Base-by-base conservation (phyloP, 441 rosid genomes). In the Iberis amara region DNA sequence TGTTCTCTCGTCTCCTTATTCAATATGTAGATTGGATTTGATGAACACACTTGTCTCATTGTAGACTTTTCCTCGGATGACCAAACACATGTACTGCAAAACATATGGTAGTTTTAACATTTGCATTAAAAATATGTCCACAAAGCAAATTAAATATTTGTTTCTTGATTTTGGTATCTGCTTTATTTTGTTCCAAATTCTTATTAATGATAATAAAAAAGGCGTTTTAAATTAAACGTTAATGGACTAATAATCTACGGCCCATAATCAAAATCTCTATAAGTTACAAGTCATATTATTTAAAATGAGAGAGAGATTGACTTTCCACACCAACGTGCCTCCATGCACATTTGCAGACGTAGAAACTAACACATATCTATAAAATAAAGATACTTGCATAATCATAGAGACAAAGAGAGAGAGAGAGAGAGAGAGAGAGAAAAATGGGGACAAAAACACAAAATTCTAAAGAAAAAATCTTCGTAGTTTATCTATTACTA, bases 371-470 rank as follows among this genome's bases (percentile, higher is more conserved):
- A 24, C 37, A 35, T 32, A 42, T 44, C 10, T 4, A 44, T 27
- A 21, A 24, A 14, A 12, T 32, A n/a, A n/a, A n/a, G n/a, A n/a
- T n/a, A n/a, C n/a, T n/a, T n/a, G n/a, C n/a, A n/a, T n/a, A n/a
- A n/a, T n/a, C n/a, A n/a, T n/a, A n/a, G n/a, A n/a, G n/a, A n/a
- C n/a, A n/a, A n/a, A n/a, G n/a, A n/a, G 27, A 2, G 27, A 30
- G 7, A 4, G 33, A 8, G 4, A 30, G 37, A 32, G 28, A 47
- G 40, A 55, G 21, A 44, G 41, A 44, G 38, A 32, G 3, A 39
- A 33, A 47, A 8, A 77, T 76, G 85, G 73, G 70, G 3, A 18
- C 55, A 7, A 76, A 65, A 43, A 55, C 62, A 27, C 43, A 39
- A 18, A 61, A 15, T 33, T 68, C 78, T 27, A 73, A 47, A 42